A percentile compares a stretch with the other conserved stretches of the same genome.
Conservation (phyloP, 129 eudicot genomes). For the Helianthus tuberosus region DNA sequence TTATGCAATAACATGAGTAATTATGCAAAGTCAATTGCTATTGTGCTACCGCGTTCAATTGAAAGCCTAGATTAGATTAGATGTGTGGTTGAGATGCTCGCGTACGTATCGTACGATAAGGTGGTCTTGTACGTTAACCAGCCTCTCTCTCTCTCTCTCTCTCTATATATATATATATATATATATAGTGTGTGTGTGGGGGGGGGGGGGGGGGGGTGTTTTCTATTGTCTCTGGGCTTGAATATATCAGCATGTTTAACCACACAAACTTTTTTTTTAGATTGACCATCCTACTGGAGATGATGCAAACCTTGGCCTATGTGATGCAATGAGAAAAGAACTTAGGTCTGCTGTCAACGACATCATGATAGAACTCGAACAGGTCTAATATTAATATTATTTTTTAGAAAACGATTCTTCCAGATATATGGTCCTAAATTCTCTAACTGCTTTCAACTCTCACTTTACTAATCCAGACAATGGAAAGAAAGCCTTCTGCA, state of each 20-base stretch:
- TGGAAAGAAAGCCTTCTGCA: conserved; percentile 50
- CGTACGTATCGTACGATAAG: too few species aligned
- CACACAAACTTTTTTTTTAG: conserved; percentile 37
- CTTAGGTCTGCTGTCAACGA: conserved; percentile 78
- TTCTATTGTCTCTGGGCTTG: not conserved
- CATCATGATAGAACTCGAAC: conserved; percentile 74
- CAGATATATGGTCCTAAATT: conserved; percentile 4
- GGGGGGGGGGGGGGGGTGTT: not conserved
- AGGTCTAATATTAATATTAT: conserved; percentile 37
- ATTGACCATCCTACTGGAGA: conserved; percentile 58
- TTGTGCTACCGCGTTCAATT: too few species aligned
- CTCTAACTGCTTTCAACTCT: conserved; percentile 17
- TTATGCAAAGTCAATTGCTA: too few species aligned
- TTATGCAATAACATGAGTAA: too few species aligned
- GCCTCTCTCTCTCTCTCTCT: too few species aligned
- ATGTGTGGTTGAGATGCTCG: too few species aligned
- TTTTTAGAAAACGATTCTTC: not conserved
- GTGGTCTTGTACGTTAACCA: too few species aligned
- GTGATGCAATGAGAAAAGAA: conserved; percentile 73
- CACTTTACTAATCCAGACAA: conserved; percentile 43
- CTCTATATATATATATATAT: too few species aligned
- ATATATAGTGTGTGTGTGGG: not conserved
- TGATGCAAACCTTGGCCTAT: conserved; percentile 44
- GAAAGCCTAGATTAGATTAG: too few species aligned
- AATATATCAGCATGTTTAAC: conserved; percentile 4